A percentile compares a stretch with the other conserved stretches of the same genome.
Evolutionary conservation across 805 yeast genomes (phyloP).

Genomic region (Kockiozyma suomiensis): DNA sequence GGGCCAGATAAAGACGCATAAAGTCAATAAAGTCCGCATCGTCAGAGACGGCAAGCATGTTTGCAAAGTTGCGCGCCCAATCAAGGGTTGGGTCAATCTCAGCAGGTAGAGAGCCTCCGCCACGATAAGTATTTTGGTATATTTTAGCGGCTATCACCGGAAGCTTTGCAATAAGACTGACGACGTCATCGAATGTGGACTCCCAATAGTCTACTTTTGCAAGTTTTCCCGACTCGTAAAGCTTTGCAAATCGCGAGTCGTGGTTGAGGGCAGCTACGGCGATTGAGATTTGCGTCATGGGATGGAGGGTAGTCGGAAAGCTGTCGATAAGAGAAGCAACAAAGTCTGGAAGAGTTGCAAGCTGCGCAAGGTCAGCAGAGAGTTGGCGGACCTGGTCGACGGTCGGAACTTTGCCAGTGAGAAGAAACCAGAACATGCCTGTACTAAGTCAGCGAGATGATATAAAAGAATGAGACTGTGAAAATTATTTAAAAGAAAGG

Average conservation of each 20-base stretch:
- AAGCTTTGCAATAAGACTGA: conserved; percentile 69
- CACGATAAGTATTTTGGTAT: conserved; percentile 61
- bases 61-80: conserved; percentile 73
- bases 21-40: conserved; percentile 61
- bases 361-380: conserved; percentile 63
- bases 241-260: conserved; percentile 69
- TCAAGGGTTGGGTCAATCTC: conserved; percentile 58
- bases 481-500: no score
- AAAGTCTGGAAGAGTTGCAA: conserved; percentile 66
- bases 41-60: conserved; percentile 59
- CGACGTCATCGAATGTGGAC: conserved; percentile 69
- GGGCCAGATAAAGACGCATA: conserved; percentile 70
- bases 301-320: conserved; percentile 71
- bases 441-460: neutral
- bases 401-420: conserved; percentile 74
- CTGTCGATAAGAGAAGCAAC: conserved; percentile 61
- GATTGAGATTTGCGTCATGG: conserved; percentile 81
- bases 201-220: conserved; percentile 75
- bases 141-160: conserved; percentile 76
- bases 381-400: conserved; percentile 59
- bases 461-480: neutral
- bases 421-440: conserved; percentile 70
- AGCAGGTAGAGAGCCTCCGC: conserved; percentile 53
- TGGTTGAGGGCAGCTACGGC: conserved; percentile 74
- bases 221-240: conserved; percentile 65